phyloP scores from a whole-genome alignment of 768 basidiomycete species.

The Boletus eberwhitei region DNA sequence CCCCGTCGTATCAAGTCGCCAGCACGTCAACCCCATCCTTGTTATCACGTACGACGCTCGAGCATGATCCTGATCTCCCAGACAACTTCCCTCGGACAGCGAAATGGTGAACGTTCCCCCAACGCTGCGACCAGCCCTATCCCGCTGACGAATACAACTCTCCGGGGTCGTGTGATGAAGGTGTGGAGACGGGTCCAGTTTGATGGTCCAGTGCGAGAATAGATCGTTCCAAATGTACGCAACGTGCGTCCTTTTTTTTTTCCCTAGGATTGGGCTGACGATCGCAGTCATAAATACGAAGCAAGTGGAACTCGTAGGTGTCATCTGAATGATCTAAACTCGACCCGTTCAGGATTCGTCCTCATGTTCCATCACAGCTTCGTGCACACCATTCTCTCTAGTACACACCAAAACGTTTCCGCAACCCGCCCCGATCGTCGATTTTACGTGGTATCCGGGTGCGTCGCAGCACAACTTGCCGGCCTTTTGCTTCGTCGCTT shows the following conservation, averaged over 20 bases:
- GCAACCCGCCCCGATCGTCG: slow-evolving; percentile 72
- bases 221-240: slow-evolving; percentile 55
- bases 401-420: slow-evolving; percentile 29
- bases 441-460: slow-evolving; percentile 82
- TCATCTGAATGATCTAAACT: background rate
- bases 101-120: slow-evolving; percentile 45
- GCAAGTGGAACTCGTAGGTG: background rate
- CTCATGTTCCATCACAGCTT: background rate
- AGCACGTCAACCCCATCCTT: slow-evolving; percentile 9
- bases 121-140: background rate
- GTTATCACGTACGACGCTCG: slow-evolving; percentile 13
- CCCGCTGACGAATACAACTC: background rate
- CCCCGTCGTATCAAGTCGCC: slow-evolving; percentile 30
- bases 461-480: slow-evolving; percentile 57
- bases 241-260: slow-evolving; percentile 33
- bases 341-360: background rate
- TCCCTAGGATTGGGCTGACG: background rate
- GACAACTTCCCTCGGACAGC: slow-evolving; percentile 53
- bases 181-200: slow-evolving; percentile 70
- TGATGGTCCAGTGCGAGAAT: slow-evolving; percentile 72
- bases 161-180: slow-evolving; percentile 34
- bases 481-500: slow-evolving; percentile 79
- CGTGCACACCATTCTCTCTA: background rate
- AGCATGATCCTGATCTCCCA: slow-evolving; percentile 21
- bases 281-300: background rate